A percentile compares a stretch with the other conserved stretches of the same genome.
Evolutionary conservation across 768 basidiomycete genomes (phyloP).

Genomic region (Amanita fuliginea): DNA sequence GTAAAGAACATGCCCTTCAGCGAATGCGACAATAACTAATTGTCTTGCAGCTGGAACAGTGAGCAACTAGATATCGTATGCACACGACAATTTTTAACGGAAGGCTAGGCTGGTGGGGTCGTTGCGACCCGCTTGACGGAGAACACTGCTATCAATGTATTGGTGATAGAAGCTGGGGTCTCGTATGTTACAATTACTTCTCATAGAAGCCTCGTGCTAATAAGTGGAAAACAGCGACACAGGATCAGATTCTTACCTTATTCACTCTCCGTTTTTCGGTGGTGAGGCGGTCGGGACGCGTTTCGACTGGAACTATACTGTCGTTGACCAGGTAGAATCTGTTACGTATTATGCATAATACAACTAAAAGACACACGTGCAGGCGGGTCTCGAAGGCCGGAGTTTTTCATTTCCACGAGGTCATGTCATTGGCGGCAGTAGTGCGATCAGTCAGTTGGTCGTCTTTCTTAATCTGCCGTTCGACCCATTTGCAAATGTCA

Average conservation of each 20-base stretch:
- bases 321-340: constrained; percentile 9
- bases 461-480: background rate
- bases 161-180: constrained; percentile 28
- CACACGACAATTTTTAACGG: background rate
- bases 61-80: background rate
- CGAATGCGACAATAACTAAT: background rate
- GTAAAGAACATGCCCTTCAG: constrained; percentile 3
- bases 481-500: background rate
- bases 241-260: constrained; percentile 5
- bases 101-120: constrained; percentile 31
- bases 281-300: constrained; percentile 6
- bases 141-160: constrained; percentile 20
- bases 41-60: constrained; percentile 1
- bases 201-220: constrained; percentile 6
- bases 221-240: constrained; percentile 3
- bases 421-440: constrained; percentile 17
- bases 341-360: background rate
- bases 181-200: constrained; percentile 10
- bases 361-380: background rate
- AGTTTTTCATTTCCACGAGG: constrained; percentile 16
- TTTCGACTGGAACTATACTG: constrained; percentile 20
- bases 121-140: constrained; percentile 34
- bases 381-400: constrained; percentile 13
- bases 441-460: constrained; percentile 17
- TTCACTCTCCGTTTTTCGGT: constrained; percentile 3